These are phyloP conservation scores for Chrysanthemum makinoi DNA, from an alignment of 129 eudicot species.

Conservation along the genomic window DNA sequence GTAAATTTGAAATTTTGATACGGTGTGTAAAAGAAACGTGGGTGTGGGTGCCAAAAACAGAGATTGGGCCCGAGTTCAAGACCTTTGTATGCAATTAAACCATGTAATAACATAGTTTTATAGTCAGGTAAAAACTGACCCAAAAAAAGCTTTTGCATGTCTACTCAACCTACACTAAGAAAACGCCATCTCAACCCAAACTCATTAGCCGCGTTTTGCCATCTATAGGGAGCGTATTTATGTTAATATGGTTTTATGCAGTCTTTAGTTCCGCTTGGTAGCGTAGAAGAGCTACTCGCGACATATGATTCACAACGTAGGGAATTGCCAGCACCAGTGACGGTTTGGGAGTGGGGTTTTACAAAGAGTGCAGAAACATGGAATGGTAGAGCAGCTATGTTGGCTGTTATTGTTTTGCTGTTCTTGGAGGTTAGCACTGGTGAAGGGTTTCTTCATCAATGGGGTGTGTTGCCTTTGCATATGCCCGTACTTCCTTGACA, in stretches of 20 bases:
- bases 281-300: slow-evolving; percentile 93
- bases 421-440: slow-evolving; percentile 93
- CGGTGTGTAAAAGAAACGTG: too few species aligned
- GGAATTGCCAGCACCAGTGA: slow-evolving; percentile 90
- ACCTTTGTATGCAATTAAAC: background rate
- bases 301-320: slow-evolving; percentile 91
- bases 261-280: slow-evolving; percentile 96
- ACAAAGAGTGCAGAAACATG: slow-evolving; percentile 98
- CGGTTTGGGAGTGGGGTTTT: slow-evolving; percentile 99
- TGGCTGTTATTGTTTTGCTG: slow-evolving; percentile 80
- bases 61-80: background rate
- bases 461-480: slow-evolving; percentile 78
- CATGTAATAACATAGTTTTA: background rate
- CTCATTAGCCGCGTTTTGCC: background rate
- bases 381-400: slow-evolving; percentile 96
- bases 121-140: background rate
- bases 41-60: background rate
- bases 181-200: background rate
- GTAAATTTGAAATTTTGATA: too few species aligned
- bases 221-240: background rate
- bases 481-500: slow-evolving; percentile 36
- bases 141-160: background rate
- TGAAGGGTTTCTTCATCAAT: slow-evolving; percentile 93
- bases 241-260: slow-evolving; percentile 38
- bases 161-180: background rate